These are phyloP conservation scores for Narthecium ossifragum DNA, from an alignment of 106 monocot species.

Conservation along the genomic window DNA sequence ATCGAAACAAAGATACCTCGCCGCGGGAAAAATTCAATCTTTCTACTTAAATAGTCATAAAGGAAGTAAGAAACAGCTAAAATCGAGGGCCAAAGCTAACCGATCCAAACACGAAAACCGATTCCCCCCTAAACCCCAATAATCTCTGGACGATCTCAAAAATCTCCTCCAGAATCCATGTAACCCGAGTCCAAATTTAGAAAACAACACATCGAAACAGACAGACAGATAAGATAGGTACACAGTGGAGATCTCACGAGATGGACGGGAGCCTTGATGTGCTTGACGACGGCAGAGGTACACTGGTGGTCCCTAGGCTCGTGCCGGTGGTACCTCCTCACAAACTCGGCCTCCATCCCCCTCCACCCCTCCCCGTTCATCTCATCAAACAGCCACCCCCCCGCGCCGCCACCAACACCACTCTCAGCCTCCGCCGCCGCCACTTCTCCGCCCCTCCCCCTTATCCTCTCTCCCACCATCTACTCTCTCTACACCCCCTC, in stretches of 20 bases:
- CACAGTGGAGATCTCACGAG: too few relatives aligned
- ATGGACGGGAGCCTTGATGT: slow-evolving; percentile 41
- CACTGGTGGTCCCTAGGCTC: slow-evolving; percentile 35
- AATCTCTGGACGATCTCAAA: neutral
- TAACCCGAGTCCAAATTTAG: neutral
- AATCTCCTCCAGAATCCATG: neutral
- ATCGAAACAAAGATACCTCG: too few relatives aligned
- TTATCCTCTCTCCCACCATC: neutral
- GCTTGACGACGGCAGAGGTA: slow-evolving; percentile 32
- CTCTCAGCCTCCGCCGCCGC: neutral
- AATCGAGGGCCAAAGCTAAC: too few relatives aligned
- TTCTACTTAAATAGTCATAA: too few relatives aligned
- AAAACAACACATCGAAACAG: neutral
- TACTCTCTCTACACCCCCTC: neutral
- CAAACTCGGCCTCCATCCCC: slow-evolving; percentile 24
- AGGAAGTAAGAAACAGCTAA: too few relatives aligned
- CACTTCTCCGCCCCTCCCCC: neutral
- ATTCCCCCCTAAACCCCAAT: neutral
- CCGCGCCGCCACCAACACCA: neutral
- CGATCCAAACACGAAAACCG: too few relatives aligned
- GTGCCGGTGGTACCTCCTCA: slow-evolving; percentile 30
- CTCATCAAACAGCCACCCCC: slow-evolving; percentile 11
- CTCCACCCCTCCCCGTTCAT: neutral
- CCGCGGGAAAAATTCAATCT: too few relatives aligned
- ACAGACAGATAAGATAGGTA: neutral